Percentiles rank a stretch among this genome's conserved stretches.
These are phyloP conservation scores for Euphorbia tirucalli DNA, from an alignment of 345 rosid genomes.

Conservation along the genomic window DNA sequence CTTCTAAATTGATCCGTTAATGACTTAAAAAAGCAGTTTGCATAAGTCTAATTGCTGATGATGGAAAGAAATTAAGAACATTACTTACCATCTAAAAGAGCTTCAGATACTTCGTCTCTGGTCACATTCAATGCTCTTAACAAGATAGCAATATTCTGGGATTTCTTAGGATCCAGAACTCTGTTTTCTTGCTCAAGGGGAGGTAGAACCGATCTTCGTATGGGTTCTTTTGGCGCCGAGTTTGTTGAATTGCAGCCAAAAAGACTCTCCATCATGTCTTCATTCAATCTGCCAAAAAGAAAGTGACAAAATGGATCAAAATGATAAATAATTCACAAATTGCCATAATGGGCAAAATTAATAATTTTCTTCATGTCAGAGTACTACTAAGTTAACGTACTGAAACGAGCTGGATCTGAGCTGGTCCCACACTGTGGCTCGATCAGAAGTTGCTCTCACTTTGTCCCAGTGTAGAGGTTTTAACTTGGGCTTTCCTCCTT, in stretches of 20 bases:
- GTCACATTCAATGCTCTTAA: conserved; percentile 93
- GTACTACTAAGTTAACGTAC: conserved; percentile 42
- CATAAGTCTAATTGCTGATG: background rate
- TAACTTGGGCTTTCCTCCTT: conserved; percentile 70
- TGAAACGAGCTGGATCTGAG: conserved; percentile 93
- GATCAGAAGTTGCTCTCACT: conserved; percentile 90
- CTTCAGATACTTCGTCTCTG: conserved; percentile 89
- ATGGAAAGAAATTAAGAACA: conserved; percentile 16
- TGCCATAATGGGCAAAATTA: background rate
- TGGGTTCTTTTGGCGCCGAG: conserved; percentile 60
- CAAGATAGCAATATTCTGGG: conserved; percentile 94
- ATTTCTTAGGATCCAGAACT: conserved; percentile 94
- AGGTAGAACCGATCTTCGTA: conserved; percentile 67
- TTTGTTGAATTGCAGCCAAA: conserved; percentile 77
- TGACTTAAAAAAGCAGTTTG: background rate
- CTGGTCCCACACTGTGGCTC: conserved; percentile 99
- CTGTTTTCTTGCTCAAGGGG: conserved; percentile 71
- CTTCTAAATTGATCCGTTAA: conserved; percentile 15
- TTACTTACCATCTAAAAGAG: conserved; percentile 85
- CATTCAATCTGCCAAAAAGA: conserved; percentile 60
- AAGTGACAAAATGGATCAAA: conserved; percentile 12
- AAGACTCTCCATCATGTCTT: conserved; percentile 94
- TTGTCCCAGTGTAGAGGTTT: conserved; percentile 99
- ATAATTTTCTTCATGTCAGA: background rate
- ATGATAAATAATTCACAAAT: background rate